Evolutionary conservation across 2,329 filamentous ascomycete genomes (phyloP), one percentile per base, ranked within the genome.

Genomic region (Fusarium newnesense): DNA sequence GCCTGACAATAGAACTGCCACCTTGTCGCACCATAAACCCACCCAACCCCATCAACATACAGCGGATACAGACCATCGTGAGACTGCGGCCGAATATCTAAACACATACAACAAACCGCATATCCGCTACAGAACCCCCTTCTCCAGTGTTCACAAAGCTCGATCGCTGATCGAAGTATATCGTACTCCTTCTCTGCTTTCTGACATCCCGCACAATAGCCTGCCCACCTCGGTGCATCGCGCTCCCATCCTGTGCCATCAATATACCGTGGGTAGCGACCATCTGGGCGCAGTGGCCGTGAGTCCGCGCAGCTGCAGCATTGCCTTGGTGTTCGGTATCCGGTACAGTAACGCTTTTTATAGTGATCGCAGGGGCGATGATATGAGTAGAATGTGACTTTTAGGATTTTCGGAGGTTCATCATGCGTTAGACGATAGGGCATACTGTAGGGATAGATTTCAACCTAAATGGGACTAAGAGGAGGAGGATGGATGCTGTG

Each of bases 201-300:
- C 26, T 40, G 52, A 2, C 34, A 54, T 1, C 24, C 36, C 19
- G n/a, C 19, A 10, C 52, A 54, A 30, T 54, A 40, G 2, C 1
- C 4, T n/a, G 24, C 36, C 52, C 26, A 54, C 0, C 52, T 2
- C 4, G 36, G 26, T 0, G 52, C 19, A 18, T 54, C 0, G 2
- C 52, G 19, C 3, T 40, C 36, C 50, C 50, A 54, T 0, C 50
- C 50, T 0, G 15, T 39, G 19, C 36, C 50, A 10, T 54, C 36
- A 10, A 54, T 54, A 10, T 39, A 54, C 2, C 24, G 34, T 16
- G 34, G 34, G 50, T 54, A 54, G 2, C 50, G 34, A 9, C 34
- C 34, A 4, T 39, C 19, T 39, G 50, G 50, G 2, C 34, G 50
- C 3, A 54, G 24, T 21, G 24, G 9, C 1, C 34, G 24, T 18